These are phyloP conservation scores for Diversispora eburnea DNA, from an alignment of 192 early-diverging fungal species.

Conservation along the genomic window DNA sequence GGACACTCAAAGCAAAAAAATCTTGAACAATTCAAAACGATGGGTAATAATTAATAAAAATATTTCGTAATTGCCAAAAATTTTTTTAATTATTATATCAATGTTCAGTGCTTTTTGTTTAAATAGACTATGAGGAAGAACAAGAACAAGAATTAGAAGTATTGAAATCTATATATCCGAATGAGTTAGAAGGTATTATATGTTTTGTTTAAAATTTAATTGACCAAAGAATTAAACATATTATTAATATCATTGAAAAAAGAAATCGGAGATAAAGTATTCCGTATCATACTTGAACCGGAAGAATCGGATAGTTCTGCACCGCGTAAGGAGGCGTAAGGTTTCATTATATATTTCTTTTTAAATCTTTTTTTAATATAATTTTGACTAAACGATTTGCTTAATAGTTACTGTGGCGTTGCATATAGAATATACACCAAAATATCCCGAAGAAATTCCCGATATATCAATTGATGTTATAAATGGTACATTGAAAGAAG, in stretches of 20 bases:
- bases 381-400: neutral
- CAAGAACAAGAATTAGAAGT: conserved; percentile 77
- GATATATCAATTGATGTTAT: conserved; percentile 54
- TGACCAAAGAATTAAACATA: neutral
- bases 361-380: neutral
- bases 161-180: conserved; percentile 77
- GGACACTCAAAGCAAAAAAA: no score
- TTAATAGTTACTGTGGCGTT: conserved; percentile 46
- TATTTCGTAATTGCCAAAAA: no score
- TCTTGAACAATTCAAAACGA: no score
- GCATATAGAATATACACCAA: conserved; percentile 63
- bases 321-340: conserved; percentile 53
- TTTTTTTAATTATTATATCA: no score
- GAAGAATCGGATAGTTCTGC: conserved; percentile 64
- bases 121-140: conserved; percentile 70
- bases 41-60: no score
- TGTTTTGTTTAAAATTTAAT: neutral
- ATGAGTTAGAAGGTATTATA: conserved; percentile 60
- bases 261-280: conserved; percentile 44
- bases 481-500: conserved; percentile 42
- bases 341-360: neutral
- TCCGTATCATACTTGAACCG: conserved; percentile 53
- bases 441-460: conserved; percentile 70
- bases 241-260: neutral
- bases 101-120: no score